Evolutionary conservation across 192 early-diverging fungal genomes (phyloP).

Genomic region (Fimicolochytrium jonesii): DNA sequence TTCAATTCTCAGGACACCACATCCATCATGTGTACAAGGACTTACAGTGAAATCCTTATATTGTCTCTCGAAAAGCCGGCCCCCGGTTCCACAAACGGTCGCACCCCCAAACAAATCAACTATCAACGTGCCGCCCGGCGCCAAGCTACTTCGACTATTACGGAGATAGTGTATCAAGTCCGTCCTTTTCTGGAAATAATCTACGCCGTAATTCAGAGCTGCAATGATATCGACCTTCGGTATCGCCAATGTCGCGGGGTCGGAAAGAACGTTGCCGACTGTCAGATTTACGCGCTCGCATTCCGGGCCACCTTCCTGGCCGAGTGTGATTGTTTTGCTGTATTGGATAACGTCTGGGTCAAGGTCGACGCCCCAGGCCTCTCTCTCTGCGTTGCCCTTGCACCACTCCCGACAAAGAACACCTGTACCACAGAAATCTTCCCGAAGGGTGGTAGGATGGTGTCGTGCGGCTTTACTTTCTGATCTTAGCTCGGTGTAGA

Average conservation of each 20-base stretch:
- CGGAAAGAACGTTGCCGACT: slow-evolving; percentile 22
- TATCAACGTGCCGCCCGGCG: slow-evolving; percentile 37
- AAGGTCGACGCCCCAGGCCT: slow-evolving; percentile 44
- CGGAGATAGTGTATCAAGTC: slow-evolving; percentile 36
- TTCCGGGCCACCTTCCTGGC: slow-evolving; percentile 7
- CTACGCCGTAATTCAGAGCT: slow-evolving; percentile 41
- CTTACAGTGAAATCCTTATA: slow-evolving; percentile 12
- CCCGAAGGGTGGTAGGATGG: slow-evolving; percentile 31
- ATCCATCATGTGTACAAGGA: neutral
- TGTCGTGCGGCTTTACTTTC: slow-evolving; percentile 11
- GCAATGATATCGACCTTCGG: slow-evolving; percentile 43
- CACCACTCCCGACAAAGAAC: slow-evolving; percentile 44
- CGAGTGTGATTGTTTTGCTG: slow-evolving; percentile 23
- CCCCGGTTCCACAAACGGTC: slow-evolving; percentile 1
- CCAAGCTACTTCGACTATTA: slow-evolving; percentile 23
- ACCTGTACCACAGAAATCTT: slow-evolving; percentile 52
- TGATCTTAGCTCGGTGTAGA: neutral
- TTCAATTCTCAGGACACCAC: neutral
- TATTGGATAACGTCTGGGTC: slow-evolving; percentile 39
- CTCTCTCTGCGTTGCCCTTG: slow-evolving; percentile 2
- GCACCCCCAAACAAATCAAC: slow-evolving; percentile 46
- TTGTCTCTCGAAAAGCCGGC: slow-evolving; percentile 7
- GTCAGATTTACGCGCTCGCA: slow-evolving; percentile 5
- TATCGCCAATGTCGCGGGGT: neutral
- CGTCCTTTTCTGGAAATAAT: slow-evolving; percentile 35